Evolutionary conservation across 495 filamentous ascomycete genomes (phyloP), one percentile per base, ranked within the genome.

Genomic region (Entonaema liquescens): DNA sequence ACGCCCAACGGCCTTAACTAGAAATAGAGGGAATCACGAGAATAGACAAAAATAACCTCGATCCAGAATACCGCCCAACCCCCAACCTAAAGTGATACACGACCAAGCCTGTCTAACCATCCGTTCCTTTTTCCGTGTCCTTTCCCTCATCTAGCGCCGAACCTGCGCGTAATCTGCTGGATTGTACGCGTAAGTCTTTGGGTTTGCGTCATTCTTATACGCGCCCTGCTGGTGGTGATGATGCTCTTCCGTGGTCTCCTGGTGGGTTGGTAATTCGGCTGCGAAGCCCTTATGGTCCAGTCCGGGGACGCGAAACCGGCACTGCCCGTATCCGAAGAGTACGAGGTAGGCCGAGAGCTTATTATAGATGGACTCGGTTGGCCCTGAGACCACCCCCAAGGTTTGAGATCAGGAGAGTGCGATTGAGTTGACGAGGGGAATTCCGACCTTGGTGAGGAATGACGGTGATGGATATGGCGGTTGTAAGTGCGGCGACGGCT

Each of bases 111-210:
- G 36, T 65, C 50, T 49, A 56, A 54, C 47, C 21, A 23, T 35
- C 26, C 52, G 5, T 21, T 47, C 56, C 31, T 12, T 54, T 56
- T 44, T 23, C 28, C 21, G 35, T 53, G 2, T 28, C 21, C 23
- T 28, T 35, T 35, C 60, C 13, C 19, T 54, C 17, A 44, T 59
- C 8, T 55, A 56, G 2, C 64, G 72, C 23, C 68, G 57, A 4
- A 68, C 44, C 59, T 78, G 77, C 9, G 77, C 80, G 23, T 83
- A 84, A 62, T 84, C 80, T 1, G 80, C 78, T 7, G 82, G 81
- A 59, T 83, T 84, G 59, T 84, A 84, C 1, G 74, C 73, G 2
- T 77, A 76, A 15, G 67, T 74, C 12, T 64, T 66, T 1, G 65
- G n/a, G 60, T 57, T 73, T 23, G 73, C 63, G 38, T 74, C 67